These are phyloP conservation scores for Chrysanthemum makinoi DNA, from an alignment of 129 eudicot species.

Conservation along the genomic window DNA sequence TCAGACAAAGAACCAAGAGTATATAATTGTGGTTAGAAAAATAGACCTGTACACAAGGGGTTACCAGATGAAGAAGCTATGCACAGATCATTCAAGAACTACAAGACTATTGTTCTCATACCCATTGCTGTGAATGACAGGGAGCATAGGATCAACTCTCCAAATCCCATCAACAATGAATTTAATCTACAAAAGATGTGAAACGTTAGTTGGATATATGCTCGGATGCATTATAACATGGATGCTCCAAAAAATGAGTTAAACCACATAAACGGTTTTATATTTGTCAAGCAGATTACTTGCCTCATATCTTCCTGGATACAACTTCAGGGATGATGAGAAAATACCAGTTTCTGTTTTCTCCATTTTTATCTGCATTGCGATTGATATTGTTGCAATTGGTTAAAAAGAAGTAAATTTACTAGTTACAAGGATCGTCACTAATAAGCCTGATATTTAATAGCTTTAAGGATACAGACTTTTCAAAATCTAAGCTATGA, in stretches of 20 bases:
- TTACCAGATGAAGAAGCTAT: conserved; percentile 6
- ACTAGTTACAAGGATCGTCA: too few relatives aligned
- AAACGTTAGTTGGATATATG: background rate
- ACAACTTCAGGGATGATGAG: conserved; percentile 52
- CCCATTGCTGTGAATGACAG: conserved; percentile 52
- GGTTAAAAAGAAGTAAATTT: too few relatives aligned
- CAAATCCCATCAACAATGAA: conserved; percentile 86
- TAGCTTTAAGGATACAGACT: too few relatives aligned
- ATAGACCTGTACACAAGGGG: conserved; percentile 20
- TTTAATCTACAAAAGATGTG: conserved; percentile 57
- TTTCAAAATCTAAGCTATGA: too few relatives aligned
- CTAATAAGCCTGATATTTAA: too few relatives aligned
- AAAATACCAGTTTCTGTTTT: conserved; percentile 69
- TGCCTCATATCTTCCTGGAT: conserved; percentile 90
- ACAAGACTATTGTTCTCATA: conserved; percentile 64
- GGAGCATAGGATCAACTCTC: conserved; percentile 79
- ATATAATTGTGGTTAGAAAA: conserved; percentile 24
- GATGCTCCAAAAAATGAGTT: too few relatives aligned
- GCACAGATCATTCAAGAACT: conserved; percentile 21
- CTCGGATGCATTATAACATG: too few relatives aligned
- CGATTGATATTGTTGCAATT: background rate
- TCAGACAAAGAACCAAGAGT: conserved; percentile 4
- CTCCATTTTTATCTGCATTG: conserved; percentile 74
- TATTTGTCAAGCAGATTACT: background rate
- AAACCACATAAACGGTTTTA: too few relatives aligned